Conservation (phyloP, 441 rosid genomes). For the Syzygium malaccense region DNA sequence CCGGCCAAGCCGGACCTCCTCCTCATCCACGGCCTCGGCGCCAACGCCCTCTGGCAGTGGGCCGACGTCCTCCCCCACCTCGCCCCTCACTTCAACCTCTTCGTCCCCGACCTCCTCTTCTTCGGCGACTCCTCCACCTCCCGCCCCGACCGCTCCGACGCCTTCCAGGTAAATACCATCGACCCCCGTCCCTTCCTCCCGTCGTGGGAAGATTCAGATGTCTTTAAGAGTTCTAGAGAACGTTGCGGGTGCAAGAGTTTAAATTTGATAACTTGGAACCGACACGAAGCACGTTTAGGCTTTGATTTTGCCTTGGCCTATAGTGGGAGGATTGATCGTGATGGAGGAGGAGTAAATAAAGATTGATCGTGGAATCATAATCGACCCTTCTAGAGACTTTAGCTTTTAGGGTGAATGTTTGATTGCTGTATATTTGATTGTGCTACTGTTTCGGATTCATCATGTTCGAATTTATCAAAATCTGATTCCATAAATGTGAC, state of each 20-base stretch:
- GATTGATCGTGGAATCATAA: too few species aligned
- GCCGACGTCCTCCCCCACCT: constrained; percentile 6
- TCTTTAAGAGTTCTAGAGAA: not conserved
- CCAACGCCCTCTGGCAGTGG: constrained; percentile 16
- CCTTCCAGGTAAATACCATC: not conserved
- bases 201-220: not conserved
- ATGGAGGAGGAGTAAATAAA: not conserved
- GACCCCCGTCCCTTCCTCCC: not conserved
- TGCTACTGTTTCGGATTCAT: not conserved
- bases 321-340: not conserved
- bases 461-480: not conserved
- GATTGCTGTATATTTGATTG: not conserved
- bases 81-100: constrained; percentile 5
- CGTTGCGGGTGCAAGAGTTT: not conserved
- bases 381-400: not conserved
- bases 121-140: constrained; percentile 14
- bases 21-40: constrained; percentile 13
- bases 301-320: not conserved
- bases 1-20: constrained; percentile 1
- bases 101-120: constrained; percentile 15
- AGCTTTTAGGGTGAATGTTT: not conserved
- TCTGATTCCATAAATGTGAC: not conserved
- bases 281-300: not conserved
- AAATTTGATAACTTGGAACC: not conserved
- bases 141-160: constrained; percentile 6